Evolutionary conservation across 148 eudicot genomes (phyloP), one percentile per base, ranked within the genome.

Genomic region (Vaccinium corymbosum): DNA sequence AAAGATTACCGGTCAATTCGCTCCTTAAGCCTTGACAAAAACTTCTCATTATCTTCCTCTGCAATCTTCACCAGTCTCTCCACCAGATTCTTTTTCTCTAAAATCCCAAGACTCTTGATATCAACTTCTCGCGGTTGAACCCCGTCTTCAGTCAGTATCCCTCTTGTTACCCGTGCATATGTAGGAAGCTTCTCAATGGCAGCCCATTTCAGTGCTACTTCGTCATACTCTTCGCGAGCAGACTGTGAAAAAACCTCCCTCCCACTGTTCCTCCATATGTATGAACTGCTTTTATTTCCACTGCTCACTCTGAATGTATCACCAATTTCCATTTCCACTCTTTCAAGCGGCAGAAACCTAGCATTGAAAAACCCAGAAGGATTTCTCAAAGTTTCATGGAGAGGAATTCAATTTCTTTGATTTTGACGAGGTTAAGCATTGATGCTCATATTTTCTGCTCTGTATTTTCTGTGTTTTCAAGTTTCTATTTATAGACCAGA

Each of bases 171-270:
- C 7, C 74, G 74, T 11, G 3, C 16, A 70, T 25, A 70, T 7
- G 74, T 70, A 10, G 74, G 74, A 29, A 70, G 74, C 42, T 70
- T 70, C 42, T 70, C 74, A 29, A 70, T 70, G 5, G 74, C 74
- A 27, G 42, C 74, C 74, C 74, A 70, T 70, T 3, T 70, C 35
- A 70, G 74, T 11, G 38, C 74, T 70, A 13, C 74, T 27, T 70
- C 74, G 4, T 70, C 74, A 7, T 29, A 4, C 12, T 70, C 74
- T 70, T 70, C 42, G 6, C 72, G 72, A 27, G 15, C 25, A 10
- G 71, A 64, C 71, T 4, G 71, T 13, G 71, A 66, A 27, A 66
- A 66, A 10, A 66, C 38, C 72, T 66, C 72, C 13, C 13, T 14
- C 3, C 35, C 35, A 66, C 29, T 27, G 72, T 10, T 66, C 72